A percentile compares a stretch with the other conserved stretches of the same genome.
Evolutionary conservation across 805 yeast genomes (phyloP).

Genomic region (Candida sanyiensis): DNA sequence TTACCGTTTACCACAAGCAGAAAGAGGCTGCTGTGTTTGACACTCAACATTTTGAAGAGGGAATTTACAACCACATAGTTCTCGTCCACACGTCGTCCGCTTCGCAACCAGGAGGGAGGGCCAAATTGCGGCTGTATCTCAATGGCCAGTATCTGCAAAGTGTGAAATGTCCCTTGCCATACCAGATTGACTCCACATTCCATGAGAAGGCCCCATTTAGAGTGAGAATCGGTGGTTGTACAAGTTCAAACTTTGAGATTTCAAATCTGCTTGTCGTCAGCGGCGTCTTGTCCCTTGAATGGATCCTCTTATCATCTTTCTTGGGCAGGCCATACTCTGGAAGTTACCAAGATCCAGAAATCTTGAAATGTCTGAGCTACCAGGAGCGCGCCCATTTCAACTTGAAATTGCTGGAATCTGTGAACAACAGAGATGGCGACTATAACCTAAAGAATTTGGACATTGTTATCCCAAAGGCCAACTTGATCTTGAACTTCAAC

Average conservation of each 20-base stretch:
- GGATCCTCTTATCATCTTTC: conserved; percentile 44
- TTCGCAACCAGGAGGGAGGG: conserved; percentile 10
- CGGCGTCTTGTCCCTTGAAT: conserved; percentile 36
- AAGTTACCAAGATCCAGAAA: conserved; percentile 32
- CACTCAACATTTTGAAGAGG: conserved; percentile 14
- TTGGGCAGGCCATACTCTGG: conserved; percentile 49
- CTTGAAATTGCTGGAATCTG: conserved; percentile 30
- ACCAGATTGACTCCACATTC: conserved; percentile 7
- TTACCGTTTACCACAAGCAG: conserved; percentile 22
- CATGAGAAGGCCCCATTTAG: not conserved
- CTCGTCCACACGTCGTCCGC: conserved; percentile 14
- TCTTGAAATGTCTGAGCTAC: conserved; percentile 37
- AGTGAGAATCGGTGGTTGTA: conserved; percentile 12
- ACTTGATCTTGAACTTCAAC: conserved; percentile 18
- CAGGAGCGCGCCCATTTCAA: conserved; percentile 33
- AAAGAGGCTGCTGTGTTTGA: conserved; percentile 14
- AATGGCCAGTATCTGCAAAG: conserved; percentile 19
- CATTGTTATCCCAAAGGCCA: conserved; percentile 16
- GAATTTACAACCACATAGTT: conserved; percentile 19
- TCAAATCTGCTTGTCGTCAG: conserved; percentile 36
- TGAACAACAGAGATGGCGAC: conserved; percentile 19
- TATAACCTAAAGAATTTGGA: conserved; percentile 16
- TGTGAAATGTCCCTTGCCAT: conserved; percentile 19
- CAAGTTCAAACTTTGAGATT: conserved; percentile 12
- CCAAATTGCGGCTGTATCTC: conserved; percentile 17